Conservation (phyloP, 352 stramenopile genomes). For the Globisporangium cystogenes region DNA sequence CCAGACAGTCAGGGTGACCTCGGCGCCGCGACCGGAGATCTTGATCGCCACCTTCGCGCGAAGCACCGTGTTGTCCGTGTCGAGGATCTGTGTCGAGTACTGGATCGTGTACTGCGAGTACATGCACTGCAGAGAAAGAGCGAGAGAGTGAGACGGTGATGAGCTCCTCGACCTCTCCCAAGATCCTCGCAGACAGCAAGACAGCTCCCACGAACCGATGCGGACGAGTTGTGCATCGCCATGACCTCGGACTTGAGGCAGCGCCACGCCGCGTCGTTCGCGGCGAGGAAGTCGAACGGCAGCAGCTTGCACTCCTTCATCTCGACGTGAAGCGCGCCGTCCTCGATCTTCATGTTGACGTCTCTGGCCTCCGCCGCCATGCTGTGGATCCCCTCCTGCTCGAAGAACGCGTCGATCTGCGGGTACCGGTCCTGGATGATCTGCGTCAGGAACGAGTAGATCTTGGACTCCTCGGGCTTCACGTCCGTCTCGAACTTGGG, state of each 20-base stretch:
- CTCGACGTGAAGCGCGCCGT: constrained; percentile 21
- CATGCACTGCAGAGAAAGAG: not conserved
- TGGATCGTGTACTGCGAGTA: constrained; percentile 1
- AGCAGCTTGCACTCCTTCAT: constrained; percentile 51
- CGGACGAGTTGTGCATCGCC: constrained; percentile 13
- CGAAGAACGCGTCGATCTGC: constrained; percentile 11
- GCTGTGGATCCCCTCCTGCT: not conserved
- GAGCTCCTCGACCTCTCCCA: too few species aligned
- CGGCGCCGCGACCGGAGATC: constrained; percentile 8
- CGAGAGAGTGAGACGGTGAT: not conserved
- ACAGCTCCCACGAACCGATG: constrained; percentile 4
- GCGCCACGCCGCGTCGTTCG: constrained; percentile 29
- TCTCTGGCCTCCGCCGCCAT: constrained; percentile 5
- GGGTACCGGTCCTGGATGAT: constrained; percentile 13
- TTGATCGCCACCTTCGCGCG: constrained; percentile 12
- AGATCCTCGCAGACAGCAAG: not conserved
- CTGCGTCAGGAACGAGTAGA: constrained; percentile 13
- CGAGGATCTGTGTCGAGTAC: constrained; percentile 3
- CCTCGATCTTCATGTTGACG: constrained; percentile 11
- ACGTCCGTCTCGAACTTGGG: constrained; percentile 9
- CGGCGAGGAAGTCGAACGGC: constrained; percentile 34
- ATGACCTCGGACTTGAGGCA: constrained; percentile 20
- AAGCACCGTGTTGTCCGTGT: constrained; percentile 10
- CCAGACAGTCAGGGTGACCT: constrained; percentile 13
- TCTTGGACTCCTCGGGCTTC: constrained; percentile 15